These are phyloP conservation scores for Leccinellum rugosiceps DNA, from an alignment of 768 basidiomycete species.

Conservation along the genomic window DNA sequence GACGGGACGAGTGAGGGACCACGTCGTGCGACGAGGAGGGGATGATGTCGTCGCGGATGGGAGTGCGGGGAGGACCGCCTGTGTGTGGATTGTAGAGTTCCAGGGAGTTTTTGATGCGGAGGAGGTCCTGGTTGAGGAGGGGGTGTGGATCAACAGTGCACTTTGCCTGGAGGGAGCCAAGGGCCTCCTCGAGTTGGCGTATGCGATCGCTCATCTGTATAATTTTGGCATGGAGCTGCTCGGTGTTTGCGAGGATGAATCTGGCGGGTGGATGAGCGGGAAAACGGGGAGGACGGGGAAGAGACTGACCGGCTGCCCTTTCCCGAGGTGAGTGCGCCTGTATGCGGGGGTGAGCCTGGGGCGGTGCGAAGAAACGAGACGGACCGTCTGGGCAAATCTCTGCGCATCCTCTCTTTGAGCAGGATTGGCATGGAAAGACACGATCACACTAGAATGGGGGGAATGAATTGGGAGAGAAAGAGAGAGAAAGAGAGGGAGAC, in stretches of 20 bases:
- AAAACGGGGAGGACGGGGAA: not conserved
- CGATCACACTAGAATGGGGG: conserved; percentile 50
- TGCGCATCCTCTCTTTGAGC: conserved; percentile 62
- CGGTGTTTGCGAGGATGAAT: conserved; percentile 67
- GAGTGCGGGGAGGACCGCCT: not conserved
- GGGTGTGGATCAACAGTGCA: conserved; percentile 47
- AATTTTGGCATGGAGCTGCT: conserved; percentile 63
- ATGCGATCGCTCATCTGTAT: conserved; percentile 60
- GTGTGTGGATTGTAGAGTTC: conserved; percentile 50
- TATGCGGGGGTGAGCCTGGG: not conserved
- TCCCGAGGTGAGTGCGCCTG: conserved; percentile 60
- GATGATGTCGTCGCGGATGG: conserved; percentile 8
- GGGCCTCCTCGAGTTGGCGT: conserved; percentile 59
- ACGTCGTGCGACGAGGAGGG: conserved; percentile 14
- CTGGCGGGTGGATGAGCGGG: conserved; percentile 31
- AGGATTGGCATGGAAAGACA: conserved; percentile 64
- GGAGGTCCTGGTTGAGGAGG: conserved; percentile 54
- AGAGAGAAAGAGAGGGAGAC: conserved; percentile 25
- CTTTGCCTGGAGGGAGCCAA: conserved; percentile 43
- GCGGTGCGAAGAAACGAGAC: not conserved
- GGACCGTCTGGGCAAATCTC: conserved; percentile 59
- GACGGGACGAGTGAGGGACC: conserved; percentile 14
- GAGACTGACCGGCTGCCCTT: conserved; percentile 54
- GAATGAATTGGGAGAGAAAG: not conserved
- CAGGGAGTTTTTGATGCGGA: conserved; percentile 64